Evolutionary conservation across 306 rosid genomes (phyloP).

Genomic region (Castanea sativa): DNA sequence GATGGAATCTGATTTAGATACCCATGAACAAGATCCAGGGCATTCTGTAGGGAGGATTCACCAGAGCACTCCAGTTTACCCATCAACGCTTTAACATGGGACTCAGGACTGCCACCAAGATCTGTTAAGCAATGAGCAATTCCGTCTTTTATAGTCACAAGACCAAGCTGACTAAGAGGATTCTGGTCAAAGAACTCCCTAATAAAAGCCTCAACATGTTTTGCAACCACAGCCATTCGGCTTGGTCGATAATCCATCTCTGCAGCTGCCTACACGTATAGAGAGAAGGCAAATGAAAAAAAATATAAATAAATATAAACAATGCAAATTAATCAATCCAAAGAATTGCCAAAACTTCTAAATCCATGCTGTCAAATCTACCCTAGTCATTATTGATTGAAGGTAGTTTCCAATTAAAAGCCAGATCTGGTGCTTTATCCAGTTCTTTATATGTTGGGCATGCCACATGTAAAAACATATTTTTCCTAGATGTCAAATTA

Average conservation of each 20-base stretch:
- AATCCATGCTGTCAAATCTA: not conserved
- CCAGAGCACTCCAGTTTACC: slow-evolving; percentile 96
- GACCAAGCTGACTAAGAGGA: slow-evolving; percentile 90
- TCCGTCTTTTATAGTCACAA: slow-evolving; percentile 84
- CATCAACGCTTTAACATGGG: slow-evolving; percentile 83
- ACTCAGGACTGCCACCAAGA: slow-evolving; percentile 96
- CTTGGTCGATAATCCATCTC: slow-evolving; percentile 89
- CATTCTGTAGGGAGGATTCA: slow-evolving; percentile 89
- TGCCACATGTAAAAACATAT: not conserved
- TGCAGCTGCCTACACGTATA: slow-evolving; percentile 75
- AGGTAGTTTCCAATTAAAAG: not conserved
- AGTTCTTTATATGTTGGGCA: slow-evolving; percentile 5
- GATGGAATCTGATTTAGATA: slow-evolving; percentile 83
- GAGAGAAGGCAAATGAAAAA: slow-evolving; percentile 22
- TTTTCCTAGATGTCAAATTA: not conserved
- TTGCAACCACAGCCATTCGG: slow-evolving; percentile 81
- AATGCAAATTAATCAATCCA: not conserved
- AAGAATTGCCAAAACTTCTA: not conserved
- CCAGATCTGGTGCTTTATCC: slow-evolving; percentile 11
- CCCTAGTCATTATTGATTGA: not conserved
- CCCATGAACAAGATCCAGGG: slow-evolving; percentile 81
- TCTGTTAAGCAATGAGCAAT: slow-evolving; percentile 76
- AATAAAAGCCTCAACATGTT: slow-evolving; percentile 76
- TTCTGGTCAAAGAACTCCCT: slow-evolving; percentile 92
- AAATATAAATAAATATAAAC: not conserved